A percentile compares a stretch with the other conserved stretches of the same genome.
These are phyloP conservation scores for Arthrobotrys iridis DNA, from an alignment of 2,329 filamentous ascomycete species.

Conservation along the genomic window DNA sequence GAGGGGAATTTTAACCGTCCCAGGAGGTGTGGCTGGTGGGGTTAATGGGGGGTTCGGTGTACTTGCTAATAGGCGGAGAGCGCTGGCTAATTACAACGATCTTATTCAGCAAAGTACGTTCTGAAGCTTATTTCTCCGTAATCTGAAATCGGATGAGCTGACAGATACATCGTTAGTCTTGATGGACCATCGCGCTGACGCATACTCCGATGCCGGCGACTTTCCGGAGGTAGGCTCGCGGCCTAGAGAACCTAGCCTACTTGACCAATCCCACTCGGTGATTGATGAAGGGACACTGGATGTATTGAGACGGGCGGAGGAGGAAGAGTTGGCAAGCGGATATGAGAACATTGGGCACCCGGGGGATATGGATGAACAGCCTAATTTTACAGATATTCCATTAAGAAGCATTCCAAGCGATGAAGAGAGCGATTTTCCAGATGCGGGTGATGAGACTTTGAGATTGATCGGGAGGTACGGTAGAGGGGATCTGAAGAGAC, in stretches of 20 bases:
- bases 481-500: not conserved
- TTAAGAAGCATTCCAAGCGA: not conserved
- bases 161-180: not conserved
- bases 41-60: not conserved
- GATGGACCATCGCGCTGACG: too few relatives aligned
- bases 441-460: slow-evolving; percentile 3
- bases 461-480: slow-evolving; percentile 1
- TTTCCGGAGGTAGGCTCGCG: not conserved
- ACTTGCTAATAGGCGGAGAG: not conserved
- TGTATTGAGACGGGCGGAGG: not conserved
- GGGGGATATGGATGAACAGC: not conserved
- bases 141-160: not conserved
- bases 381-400: slow-evolving; percentile 5
- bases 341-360: not conserved
- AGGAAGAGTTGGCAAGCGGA: slow-evolving; percentile 6
- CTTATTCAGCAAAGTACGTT: not conserved
- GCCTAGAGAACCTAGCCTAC: not conserved
- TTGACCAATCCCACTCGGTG: slow-evolving; percentile 1
- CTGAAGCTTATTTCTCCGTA: not conserved
- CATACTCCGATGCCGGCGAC: not conserved
- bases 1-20: not conserved
- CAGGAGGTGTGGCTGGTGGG: not conserved
- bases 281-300: slow-evolving; percentile 13
- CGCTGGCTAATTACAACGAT: not conserved
- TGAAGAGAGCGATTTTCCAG: not conserved